These are phyloP conservation scores for Epichloe bromicola DNA, from an alignment of 2,329 filamentous ascomycete species.

Conservation along the genomic window DNA sequence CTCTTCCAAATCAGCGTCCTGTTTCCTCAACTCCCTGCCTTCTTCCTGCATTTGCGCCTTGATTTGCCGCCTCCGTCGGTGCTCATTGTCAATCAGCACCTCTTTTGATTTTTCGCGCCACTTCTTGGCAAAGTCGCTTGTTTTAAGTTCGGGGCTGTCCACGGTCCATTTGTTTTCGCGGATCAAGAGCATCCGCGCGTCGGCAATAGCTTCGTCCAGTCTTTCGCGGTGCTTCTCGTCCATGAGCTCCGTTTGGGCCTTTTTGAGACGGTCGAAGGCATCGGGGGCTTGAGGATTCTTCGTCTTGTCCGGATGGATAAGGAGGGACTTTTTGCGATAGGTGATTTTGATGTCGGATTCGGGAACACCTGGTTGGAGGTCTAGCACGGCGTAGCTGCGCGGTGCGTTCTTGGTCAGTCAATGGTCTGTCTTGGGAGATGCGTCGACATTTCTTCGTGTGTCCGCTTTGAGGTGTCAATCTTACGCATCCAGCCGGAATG, in stretches of 20 bases:
- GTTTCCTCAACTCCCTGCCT: constrained; percentile 72
- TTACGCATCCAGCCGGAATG: constrained; percentile 61
- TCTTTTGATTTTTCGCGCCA: constrained; percentile 86
- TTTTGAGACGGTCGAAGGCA: constrained; percentile 92
- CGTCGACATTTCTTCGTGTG: not conserved
- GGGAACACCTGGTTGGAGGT: constrained; percentile 86
- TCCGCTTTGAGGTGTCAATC: not conserved
- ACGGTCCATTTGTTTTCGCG: constrained; percentile 88
- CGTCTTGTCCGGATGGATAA: constrained; percentile 98
- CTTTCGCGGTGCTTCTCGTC: constrained; percentile 83
- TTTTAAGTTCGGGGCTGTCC: constrained; percentile 77
- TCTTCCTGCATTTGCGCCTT: constrained; percentile 97
- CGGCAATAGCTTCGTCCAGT: constrained; percentile 89
- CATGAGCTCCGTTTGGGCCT: constrained; percentile 80
- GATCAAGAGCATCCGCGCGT: constrained; percentile 88
- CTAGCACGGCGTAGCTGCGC: constrained; percentile 75
- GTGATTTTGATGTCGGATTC: constrained; percentile 90
- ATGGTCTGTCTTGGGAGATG: not conserved
- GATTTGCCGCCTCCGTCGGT: constrained; percentile 67
- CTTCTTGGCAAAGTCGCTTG: constrained; percentile 65
- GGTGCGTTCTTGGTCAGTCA: not conserved
- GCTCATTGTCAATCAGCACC: constrained; percentile 88
- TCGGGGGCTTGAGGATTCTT: constrained; percentile 82
- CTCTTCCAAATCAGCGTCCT: constrained; percentile 71
- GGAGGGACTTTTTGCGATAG: constrained; percentile 98